phyloP scores from a whole-genome alignment of 805 yeast genomes.

The Saccharomycopsis amapae region DNA sequence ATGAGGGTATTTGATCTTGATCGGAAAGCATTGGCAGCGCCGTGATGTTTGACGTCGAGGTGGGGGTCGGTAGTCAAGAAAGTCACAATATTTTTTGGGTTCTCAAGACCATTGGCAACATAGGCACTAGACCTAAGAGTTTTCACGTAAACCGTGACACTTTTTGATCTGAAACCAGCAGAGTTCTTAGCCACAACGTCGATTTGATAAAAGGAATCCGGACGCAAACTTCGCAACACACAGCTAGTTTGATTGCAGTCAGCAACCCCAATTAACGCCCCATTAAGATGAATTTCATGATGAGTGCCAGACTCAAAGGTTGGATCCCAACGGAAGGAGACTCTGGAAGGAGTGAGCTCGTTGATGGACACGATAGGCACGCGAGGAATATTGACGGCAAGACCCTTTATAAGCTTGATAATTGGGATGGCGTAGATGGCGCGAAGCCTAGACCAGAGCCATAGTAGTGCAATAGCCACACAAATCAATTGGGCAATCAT shows the following conservation, averaged over 20 bases:
- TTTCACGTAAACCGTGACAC: conserved; percentile 15
- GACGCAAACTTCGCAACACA: conserved; percentile 11
- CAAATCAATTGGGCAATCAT: conserved; percentile 25
- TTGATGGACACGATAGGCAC: conserved; percentile 17
- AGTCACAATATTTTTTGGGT: conserved; percentile 16
- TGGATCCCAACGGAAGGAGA: conserved; percentile 18
- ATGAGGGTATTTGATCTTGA: conserved; percentile 15
- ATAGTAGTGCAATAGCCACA: conserved; percentile 6
- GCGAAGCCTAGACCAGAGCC: conserved; percentile 11
- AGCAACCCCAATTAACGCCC: conserved; percentile 10
- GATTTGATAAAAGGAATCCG: conserved; percentile 19
- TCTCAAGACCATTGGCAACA: conserved; percentile 7
- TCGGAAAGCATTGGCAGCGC: conserved; percentile 8
- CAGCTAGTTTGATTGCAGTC: conserved; percentile 10
- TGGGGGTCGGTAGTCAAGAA: conserved; percentile 6
- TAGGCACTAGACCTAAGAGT: conserved; percentile 12
- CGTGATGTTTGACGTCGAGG: conserved; percentile 2
- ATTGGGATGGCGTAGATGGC: conserved; percentile 10
- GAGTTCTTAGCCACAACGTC: conserved; percentile 17
- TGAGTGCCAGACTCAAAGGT: conserved; percentile 16
- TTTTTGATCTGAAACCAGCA: conserved; percentile 13
- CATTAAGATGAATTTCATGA: conserved; percentile 16
- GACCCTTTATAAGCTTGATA: conserved; percentile 7
- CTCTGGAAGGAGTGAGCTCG: conserved; percentile 3
- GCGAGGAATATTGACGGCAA: conserved; percentile 15